Conservation (phyloP, 1,284 basidiomycete species). For the Boletus holoroseus region DNA sequence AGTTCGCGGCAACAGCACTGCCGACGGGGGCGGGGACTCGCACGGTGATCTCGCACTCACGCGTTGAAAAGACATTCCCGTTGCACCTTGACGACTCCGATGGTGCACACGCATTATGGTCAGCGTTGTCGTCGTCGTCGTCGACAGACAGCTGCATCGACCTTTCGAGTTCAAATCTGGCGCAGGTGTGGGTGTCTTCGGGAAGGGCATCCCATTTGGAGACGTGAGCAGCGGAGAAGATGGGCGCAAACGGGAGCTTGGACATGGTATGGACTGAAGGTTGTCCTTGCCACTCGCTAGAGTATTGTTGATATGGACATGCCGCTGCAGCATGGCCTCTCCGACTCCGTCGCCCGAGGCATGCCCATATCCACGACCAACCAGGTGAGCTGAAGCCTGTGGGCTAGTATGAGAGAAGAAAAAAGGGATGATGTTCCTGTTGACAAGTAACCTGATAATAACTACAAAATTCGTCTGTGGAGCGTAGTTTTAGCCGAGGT, state of each 20-base stretch:
- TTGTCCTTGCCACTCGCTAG: background rate
- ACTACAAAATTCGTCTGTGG: too few species aligned
- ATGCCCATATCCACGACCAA: background rate
- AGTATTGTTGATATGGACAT: background rate
- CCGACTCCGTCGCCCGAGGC: background rate
- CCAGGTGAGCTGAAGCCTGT: background rate
- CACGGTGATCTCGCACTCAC: background rate
- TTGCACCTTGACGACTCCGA: background rate
- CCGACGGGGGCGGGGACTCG: background rate
- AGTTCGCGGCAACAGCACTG: background rate
- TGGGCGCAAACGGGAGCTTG: conserved; percentile 12
- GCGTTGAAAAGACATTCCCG: background rate
- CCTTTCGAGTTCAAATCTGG: background rate
- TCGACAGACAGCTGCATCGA: too few species aligned
- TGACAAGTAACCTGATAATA: background rate
- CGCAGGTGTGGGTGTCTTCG: background rate
- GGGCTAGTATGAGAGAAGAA: background rate
- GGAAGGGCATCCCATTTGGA: conserved; percentile 25
- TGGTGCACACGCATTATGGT: background rate
- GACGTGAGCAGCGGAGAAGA: conserved; percentile 27
- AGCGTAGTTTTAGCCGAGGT: too few species aligned
- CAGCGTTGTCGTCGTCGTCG: background rate
- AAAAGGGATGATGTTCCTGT: background rate
- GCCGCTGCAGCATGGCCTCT: conserved; percentile 17
- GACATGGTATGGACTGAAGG: conserved; percentile 12